Base-by-base conservation (phyloP, 305 asterid genomes). In the Solanum hybrid region DNA sequence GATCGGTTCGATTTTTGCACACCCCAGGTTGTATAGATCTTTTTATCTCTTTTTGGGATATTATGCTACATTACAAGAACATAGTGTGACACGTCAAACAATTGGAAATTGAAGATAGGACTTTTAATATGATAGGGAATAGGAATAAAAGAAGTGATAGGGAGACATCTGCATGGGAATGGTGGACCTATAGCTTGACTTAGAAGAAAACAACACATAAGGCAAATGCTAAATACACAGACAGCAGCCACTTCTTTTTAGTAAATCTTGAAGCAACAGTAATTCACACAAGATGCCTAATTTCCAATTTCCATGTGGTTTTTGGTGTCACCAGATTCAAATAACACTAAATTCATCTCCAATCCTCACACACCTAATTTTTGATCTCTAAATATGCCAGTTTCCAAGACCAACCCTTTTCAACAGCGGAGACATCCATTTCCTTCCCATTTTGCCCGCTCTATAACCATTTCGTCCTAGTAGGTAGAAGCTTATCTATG, bases 191-290 rank as follows among this genome's bases (percentile, higher is more conserved):
- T 32, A 85, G 45, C 76, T 85, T 51, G 75, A 85, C 76, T 85
- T 32, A 27, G 45, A 85, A 85, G 88, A 56, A 56, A 85, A 32
- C 3, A 85, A 56, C 22, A 32, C 37, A 42, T 0, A 24, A 31
- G n/a, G 45, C 42, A 31, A 42, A 42, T 10, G 45, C 64, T n/a
- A 60, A 80, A 76, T 17, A 22, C 56, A 78, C 2, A 60, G 26
- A 60, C 14, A 19, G 3, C 87, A 27, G 13, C 87, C 87, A 85
- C 76, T 56, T 10, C 76, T 85, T 51, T 82, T 85, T 56, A 56
- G 87, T 34, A 85, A 56, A 56, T 85, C 88, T 85, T 85, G 51
- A 56, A 85, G 76, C 76, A 56, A 85, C 87, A 34, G 87, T 56
- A 32, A 45, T 82, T 82, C 73, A 2, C 10, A 29, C 2, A 27